These are phyloP conservation scores for Gymnopilus junonius DNA, from an alignment of 768 basidiomycete species.

Conservation along the genomic window DNA sequence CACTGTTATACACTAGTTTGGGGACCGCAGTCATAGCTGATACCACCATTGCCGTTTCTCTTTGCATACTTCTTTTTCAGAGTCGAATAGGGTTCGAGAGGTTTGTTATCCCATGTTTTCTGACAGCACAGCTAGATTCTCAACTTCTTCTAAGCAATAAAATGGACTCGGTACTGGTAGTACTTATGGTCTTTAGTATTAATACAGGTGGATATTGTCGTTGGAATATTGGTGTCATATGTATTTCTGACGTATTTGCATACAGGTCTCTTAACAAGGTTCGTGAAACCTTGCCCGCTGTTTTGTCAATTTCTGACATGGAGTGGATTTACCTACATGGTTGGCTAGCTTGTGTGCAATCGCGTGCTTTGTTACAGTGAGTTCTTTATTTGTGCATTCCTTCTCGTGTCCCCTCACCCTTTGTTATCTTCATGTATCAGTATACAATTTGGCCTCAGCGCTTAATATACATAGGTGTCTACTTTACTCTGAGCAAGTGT, in stretches of 20 bases:
- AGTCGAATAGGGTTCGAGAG: slow-evolving; percentile 17
- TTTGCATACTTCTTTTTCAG: slow-evolving; percentile 12
- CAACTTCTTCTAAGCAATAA: not conserved
- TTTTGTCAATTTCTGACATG: not conserved
- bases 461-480: slow-evolving; percentile 20
- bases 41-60: slow-evolving; percentile 13
- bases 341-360: not conserved
- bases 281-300: not conserved
- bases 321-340: too few species aligned
- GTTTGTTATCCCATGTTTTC: not conserved
- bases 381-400: not conserved
- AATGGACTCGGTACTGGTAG: slow-evolving; percentile 15
- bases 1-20: slow-evolving; percentile 16
- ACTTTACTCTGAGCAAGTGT: slow-evolving; percentile 24
- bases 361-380: not conserved
- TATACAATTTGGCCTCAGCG: slow-evolving; percentile 22
- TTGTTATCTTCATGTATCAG: not conserved
- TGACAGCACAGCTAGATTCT: not conserved
- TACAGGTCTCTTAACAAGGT: slow-evolving; percentile 6
- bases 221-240: not conserved
- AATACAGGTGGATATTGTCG: slow-evolving; percentile 13
- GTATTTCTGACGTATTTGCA: not conserved
- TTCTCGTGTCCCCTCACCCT: not conserved
- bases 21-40: slow-evolving; percentile 18
- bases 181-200: slow-evolving; percentile 20